Conservation (phyloP, 2,329 filamentous ascomycete species). For the Myotisia sp. region DNA sequence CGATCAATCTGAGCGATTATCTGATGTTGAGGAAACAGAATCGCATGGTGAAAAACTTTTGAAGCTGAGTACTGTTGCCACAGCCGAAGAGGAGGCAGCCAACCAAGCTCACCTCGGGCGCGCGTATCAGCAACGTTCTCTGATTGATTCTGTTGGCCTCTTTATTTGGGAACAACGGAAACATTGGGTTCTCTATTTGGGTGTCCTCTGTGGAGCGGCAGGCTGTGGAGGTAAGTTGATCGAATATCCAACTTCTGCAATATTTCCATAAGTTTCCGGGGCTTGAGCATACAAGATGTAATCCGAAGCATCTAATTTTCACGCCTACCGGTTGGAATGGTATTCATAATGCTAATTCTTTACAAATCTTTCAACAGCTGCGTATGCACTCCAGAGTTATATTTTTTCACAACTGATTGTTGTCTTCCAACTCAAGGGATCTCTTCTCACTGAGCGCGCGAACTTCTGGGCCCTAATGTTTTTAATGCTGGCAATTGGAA, state of each 20-base stretch:
- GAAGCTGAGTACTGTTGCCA: slow-evolving; percentile 1
- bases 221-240: slow-evolving; percentile 22
- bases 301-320: too few relatives aligned
- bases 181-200: slow-evolving; percentile 19
- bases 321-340: not conserved
- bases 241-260: too few relatives aligned
- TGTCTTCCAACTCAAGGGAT: slow-evolving; percentile 32
- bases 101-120: slow-evolving; percentile 6
- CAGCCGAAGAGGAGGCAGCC: not conserved
- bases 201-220: slow-evolving; percentile 16
- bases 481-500: slow-evolving; percentile 39
- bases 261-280: too few relatives aligned
- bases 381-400: slow-evolving; percentile 25
- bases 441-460: slow-evolving; percentile 26
- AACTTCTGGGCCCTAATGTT: slow-evolving; percentile 45
- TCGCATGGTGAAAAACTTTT: slow-evolving; percentile 2
- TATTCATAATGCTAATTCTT: not conserved
- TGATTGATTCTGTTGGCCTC: slow-evolving; percentile 14
- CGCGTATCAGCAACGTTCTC: slow-evolving; percentile 9
- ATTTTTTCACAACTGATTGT: slow-evolving; percentile 37
- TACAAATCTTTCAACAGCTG: slow-evolving; percentile 11
- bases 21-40: slow-evolving; percentile 6
- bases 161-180: slow-evolving; percentile 22
- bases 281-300: too few relatives aligned
- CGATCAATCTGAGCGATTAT: too few relatives aligned